A percentile compares a stretch with the other conserved stretches of the same genome.
Conservation (phyloP, 176 grass and related monocot genomes). For the Aegilops bicornis region DNA sequence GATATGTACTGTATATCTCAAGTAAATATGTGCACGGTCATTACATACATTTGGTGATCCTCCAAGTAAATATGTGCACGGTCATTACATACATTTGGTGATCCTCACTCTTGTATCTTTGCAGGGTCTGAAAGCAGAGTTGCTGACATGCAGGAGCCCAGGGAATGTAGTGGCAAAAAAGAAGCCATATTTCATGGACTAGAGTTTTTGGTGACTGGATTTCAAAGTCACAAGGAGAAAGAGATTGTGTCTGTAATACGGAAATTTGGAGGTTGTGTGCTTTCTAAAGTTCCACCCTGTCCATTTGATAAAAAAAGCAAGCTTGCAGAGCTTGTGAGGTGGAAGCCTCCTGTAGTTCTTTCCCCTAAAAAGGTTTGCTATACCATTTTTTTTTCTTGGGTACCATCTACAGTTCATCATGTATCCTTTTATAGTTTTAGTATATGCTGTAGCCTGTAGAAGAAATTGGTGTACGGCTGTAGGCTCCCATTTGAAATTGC, state of each 20-base stretch:
- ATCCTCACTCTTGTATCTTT: conserved; percentile 25
- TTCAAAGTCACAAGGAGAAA: conserved; percentile 66
- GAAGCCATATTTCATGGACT: conserved; percentile 71
- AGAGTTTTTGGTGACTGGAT: conserved; percentile 89
- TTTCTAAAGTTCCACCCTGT: conserved; percentile 63
- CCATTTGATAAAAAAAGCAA: conserved; percentile 54
- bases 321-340: conserved; percentile 38
- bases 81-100: conserved; percentile 22
- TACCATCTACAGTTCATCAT: neutral
- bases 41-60: conserved; percentile 23
- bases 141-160: conserved; percentile 18
- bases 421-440: neutral
- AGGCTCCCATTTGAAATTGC: conserved; percentile 3
- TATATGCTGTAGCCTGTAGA: neutral
- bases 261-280: conserved; percentile 67
- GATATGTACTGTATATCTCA: neutral
- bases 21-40: neutral
- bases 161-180: conserved; percentile 30
- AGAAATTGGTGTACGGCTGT: neutral
- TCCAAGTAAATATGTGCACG: neutral
- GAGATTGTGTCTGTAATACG: conserved; percentile 62
- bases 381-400: conserved; percentile 3
- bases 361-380: conserved; percentile 78
- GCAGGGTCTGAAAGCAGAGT: conserved; percentile 39
- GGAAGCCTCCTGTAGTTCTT: conserved; percentile 67